These are phyloP conservation scores for Clarireedia sp. DNA, from an alignment of 2,329 filamentous ascomycete genomes.

Conservation along the genomic window DNA sequence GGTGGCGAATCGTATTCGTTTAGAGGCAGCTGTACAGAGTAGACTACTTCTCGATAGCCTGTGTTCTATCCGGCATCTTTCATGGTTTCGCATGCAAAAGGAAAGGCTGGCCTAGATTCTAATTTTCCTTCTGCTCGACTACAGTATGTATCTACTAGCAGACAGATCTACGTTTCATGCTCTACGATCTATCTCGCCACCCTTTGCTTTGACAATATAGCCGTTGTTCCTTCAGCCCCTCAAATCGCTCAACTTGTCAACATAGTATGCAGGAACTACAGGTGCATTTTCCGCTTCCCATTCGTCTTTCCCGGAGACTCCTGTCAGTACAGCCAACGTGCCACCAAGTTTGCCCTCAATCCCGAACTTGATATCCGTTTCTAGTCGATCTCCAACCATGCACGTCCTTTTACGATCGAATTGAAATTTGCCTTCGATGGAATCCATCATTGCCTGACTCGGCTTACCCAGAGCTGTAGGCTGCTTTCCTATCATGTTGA, in stretches of 20 bases:
- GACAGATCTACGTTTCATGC: no score
- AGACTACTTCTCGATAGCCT: no score
- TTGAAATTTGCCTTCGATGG: conserved; percentile 90
- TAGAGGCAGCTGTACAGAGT: no score
- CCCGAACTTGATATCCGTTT: conserved; percentile 95
- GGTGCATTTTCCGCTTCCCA: conserved; percentile 62
- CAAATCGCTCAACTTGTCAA: conserved; percentile 78
- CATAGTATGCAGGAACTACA: conserved; percentile 72
- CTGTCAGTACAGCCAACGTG: conserved; percentile 83
- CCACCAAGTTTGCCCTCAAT: conserved; percentile 85
- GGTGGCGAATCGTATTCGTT: no score
- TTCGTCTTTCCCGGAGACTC: conserved; percentile 78
- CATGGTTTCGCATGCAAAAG: no score
- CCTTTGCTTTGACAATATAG: no score
- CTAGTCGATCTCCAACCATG: conserved; percentile 90
- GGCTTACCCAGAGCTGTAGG: conserved; percentile 85
- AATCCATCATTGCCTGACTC: conserved; percentile 98
- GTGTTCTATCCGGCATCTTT: no score
- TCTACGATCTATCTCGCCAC: no score
- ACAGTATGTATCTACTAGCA: no score
- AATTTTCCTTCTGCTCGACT: no score
- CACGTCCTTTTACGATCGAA: conserved; percentile 79
- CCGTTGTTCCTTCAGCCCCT: conserved; percentile 27
- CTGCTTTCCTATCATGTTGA: conserved; percentile 60
- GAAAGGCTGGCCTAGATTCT: no score